Percentiles rank a stretch among this genome's conserved stretches.
phyloP scores from a whole-genome alignment of 2,329 filamentous ascomycete species.

The Epichloe sibirici region DNA sequence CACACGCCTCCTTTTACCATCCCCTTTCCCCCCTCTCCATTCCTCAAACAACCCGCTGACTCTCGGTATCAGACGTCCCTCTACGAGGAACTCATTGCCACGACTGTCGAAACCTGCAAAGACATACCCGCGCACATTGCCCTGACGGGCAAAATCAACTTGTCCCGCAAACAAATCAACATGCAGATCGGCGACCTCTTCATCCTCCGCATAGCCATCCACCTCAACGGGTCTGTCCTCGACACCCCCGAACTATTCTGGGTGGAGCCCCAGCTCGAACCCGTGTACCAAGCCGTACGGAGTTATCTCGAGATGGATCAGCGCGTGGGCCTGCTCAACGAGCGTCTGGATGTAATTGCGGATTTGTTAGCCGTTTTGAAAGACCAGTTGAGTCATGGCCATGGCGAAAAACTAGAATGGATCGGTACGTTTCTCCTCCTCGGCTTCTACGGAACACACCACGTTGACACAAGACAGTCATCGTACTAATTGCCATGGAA shows the following conservation, averaged over 20 bases:
- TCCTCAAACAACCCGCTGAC: constrained; percentile 9
- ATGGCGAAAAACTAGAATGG: constrained; percentile 82
- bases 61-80: constrained; percentile 58
- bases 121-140: constrained; percentile 90
- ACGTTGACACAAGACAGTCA: constrained; percentile 44
- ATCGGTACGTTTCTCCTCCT: constrained; percentile 51
- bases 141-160: constrained; percentile 78
- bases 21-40: background rate
- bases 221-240: constrained; percentile 90
- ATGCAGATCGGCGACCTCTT: constrained; percentile 99
- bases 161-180: constrained; percentile 85
- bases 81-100: constrained; percentile 89
- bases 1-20: background rate
- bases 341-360: constrained; percentile 76
- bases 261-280: constrained; percentile 93
- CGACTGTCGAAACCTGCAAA: constrained; percentile 86
- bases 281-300: constrained; percentile 88
- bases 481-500: constrained; percentile 89
- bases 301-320: constrained; percentile 98
- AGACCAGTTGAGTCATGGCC: constrained; percentile 87
- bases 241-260: constrained; percentile 97
- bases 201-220: constrained; percentile 94
- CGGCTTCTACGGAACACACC: background rate
- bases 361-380: constrained; percentile 88
- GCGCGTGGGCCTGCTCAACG: constrained; percentile 76